Base-by-base conservation (phyloP, 768 basidiomycete species). In the Brasilioporus rufonigricans region DNA sequence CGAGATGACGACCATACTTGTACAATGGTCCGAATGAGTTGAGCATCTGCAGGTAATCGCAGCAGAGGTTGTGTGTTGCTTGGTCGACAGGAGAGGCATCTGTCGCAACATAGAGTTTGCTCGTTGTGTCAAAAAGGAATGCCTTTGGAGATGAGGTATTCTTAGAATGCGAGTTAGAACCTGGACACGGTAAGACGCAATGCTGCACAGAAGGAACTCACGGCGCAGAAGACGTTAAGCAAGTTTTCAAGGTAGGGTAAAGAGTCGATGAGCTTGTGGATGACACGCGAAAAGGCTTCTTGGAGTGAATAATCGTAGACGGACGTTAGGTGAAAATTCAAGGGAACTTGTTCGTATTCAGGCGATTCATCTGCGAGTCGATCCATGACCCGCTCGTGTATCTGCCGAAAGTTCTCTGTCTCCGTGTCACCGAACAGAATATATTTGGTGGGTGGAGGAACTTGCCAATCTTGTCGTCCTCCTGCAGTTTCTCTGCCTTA, bases 81-180 rank as follows among this genome's bases (percentile, higher is more conserved):
- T 86, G 81, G 66, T 98, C 94, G 26, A 96, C 90, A 5, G 94
- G 92, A 0, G 91, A 92, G 18, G 87, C 86, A 64, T 98, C 96
- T 12, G 94, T 94, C 12, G 94, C 94, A n/a, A 98, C 79, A 65
- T 95, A 94, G 26, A 97, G 75, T 46, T 91, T 80, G 23, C 92
- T 93, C 5, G 78, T 78, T 18, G 83, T 85, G 65, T 98, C 95
- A 61, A 96, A 98, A 14, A 98, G 73, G 67, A 95, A 98, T 0
- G 93, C 91, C 69, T 98, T 98, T 35, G 91, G 86, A 29, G 94
- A 89, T 64, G 91, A 90, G 2, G 91, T 94, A 57, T 93, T 93
- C 93, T 96, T 61, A 18, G 48, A 16, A 5, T 31, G 23, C 13
- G 40, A 48, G 24, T 59, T 39, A 41, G 36, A 35, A 27, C 32